Evolutionary conservation across 345 rosid species (phyloP).

Genomic region (Citrus glauca): DNA sequence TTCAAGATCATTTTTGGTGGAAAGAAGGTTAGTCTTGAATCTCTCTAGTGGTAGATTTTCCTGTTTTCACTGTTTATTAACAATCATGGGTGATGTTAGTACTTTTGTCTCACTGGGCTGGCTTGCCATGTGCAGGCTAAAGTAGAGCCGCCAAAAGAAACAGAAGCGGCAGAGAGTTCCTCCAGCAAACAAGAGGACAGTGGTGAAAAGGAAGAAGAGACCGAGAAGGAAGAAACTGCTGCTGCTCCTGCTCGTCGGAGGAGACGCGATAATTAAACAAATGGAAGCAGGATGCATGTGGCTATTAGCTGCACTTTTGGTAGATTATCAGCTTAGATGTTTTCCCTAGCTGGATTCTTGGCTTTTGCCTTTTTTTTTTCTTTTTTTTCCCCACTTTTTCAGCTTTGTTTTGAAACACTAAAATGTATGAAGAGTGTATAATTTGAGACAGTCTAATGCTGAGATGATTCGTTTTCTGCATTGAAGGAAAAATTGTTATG

Average conservation of each 20-base stretch:
- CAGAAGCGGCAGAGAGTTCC: slow-evolving; percentile 39
- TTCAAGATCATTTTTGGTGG: slow-evolving; percentile 52
- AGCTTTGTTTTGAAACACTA: slow-evolving; percentile 9
- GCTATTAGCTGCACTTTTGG: slow-evolving; percentile 20
- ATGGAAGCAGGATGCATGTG: background rate
- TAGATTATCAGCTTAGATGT: slow-evolving; percentile 23
- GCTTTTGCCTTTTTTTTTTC: background rate
- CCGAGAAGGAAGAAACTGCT: slow-evolving; percentile 34
- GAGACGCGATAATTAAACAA: slow-evolving; percentile 52
- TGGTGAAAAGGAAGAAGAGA: slow-evolving; percentile 39
- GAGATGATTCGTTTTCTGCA: slow-evolving; percentile 2
- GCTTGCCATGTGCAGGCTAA: slow-evolving; percentile 24
- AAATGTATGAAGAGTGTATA: slow-evolving; percentile 35
- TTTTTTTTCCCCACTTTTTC: background rate
- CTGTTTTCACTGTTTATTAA: background rate
- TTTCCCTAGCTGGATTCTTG: slow-evolving; percentile 22
- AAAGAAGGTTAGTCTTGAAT: slow-evolving; percentile 42
- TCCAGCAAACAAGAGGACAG: slow-evolving; percentile 38
- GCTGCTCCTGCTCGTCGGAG: slow-evolving; percentile 50
- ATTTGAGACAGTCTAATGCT: slow-evolving; percentile 11
- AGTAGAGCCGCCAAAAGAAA: slow-evolving; percentile 35
- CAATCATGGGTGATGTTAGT: background rate
- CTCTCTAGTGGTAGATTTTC: background rate
- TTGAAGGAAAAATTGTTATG: background rate
- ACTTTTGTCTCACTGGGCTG: background rate